Evolutionary conservation across 176 grass and related monocot species (phyloP).

Genomic region (Bothriochloa decipiens): DNA sequence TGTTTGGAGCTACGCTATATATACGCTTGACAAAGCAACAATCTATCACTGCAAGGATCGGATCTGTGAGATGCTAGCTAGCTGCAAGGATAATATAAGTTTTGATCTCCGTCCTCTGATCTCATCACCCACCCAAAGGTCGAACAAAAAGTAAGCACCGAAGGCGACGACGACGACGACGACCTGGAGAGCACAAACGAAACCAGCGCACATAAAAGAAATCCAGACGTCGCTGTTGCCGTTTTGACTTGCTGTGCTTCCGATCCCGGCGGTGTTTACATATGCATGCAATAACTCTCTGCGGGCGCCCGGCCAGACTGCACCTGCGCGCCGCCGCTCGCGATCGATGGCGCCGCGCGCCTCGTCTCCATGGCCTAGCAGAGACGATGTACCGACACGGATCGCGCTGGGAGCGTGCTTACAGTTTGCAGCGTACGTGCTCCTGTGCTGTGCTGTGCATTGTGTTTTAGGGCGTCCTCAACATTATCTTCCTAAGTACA

Average conservation of each 20-base stretch:
- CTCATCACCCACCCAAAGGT: conserved; percentile 11
- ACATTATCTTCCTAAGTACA: too few relatives aligned
- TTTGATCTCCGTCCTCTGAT: conserved; percentile 11
- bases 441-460: too few relatives aligned
- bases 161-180: neutral
- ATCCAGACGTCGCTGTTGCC: conserved; percentile 15
- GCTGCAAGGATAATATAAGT: conserved; percentile 15
- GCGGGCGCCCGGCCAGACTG: neutral
- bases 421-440: neutral
- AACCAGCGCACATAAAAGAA: neutral
- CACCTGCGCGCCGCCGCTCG: neutral
- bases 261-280: neutral
- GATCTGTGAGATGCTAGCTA: neutral
- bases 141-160: neutral
- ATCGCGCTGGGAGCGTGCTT: neutral
- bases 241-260: conserved; percentile 25
- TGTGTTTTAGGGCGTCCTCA: too few relatives aligned
- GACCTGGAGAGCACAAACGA: neutral
- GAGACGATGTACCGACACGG: neutral
- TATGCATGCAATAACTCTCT: neutral
- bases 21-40: neutral
- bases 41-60: neutral
- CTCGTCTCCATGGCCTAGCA: too few relatives aligned
- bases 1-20: conserved; percentile 26
- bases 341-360: neutral